Conservation (phyloP, 352 stramenopile genomes). For the Pythium utonaiense region DNA sequence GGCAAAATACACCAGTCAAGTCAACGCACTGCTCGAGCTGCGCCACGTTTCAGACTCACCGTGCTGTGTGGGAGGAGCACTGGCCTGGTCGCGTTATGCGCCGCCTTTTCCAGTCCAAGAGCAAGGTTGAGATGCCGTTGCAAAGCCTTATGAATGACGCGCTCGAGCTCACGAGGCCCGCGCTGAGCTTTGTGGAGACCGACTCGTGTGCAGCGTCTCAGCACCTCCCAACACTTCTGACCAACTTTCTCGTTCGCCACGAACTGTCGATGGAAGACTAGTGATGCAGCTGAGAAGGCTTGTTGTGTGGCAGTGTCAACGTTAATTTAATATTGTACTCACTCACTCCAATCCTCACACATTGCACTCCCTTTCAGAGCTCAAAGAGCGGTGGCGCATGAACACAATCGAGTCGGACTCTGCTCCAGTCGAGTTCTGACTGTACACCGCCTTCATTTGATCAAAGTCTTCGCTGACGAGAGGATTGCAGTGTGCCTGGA, state of each 20-base stretch:
- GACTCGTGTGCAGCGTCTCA: conserved; percentile 2
- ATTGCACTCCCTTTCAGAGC: too few relatives aligned
- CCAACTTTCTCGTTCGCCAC: conserved; percentile 21
- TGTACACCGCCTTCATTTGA: neutral
- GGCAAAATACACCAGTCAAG: neutral
- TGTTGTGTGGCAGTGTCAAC: too few relatives aligned
- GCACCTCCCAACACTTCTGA: conserved; percentile 9
- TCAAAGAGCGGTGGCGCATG: neutral
- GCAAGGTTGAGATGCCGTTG: neutral
- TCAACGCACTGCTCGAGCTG: conserved; percentile 3
- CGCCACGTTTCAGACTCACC: neutral
- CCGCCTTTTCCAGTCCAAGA: conserved; percentile 6
- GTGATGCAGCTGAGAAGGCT: too few relatives aligned
- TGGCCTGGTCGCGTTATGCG: conserved; percentile 4
- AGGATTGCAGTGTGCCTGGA: neutral
- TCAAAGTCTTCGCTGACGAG: neutral
- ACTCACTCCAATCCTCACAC: too few relatives aligned
- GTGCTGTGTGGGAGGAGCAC: conserved; percentile 11
- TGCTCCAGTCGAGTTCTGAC: neutral
- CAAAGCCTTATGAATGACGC: conserved; percentile 11
- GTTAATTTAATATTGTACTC: too few relatives aligned
- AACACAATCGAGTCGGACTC: conserved; percentile 15
- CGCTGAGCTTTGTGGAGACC: neutral
- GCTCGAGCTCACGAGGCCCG: conserved; percentile 3
- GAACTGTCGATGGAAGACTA: conserved; percentile 24